Base-by-base conservation (phyloP, 371 early-diverging fungal genomes). In the Apophysomyces elegans region DNA sequence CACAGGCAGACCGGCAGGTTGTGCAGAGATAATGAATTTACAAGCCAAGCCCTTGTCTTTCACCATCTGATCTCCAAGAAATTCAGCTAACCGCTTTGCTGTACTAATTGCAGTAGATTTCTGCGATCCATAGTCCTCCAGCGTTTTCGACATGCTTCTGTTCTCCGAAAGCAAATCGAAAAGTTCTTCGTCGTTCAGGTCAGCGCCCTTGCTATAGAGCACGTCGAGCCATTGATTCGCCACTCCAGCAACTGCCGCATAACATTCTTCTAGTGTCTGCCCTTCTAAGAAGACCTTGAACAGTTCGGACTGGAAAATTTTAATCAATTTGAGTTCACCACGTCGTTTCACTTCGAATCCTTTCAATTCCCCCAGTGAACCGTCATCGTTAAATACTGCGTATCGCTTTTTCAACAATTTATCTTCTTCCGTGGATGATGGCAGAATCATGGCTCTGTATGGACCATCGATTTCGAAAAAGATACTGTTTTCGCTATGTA, bases 401-500 rank as follows among this genome's bases (percentile, higher is more conserved):
- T 99, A 99, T 12, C 99, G 89, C 81, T 99, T 99, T 75, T 99
- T 99, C 54, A 99, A 83, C 41, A 97, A 79, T 76, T 96, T 98
- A 75, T 98, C 98, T 72, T 95, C 99, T 69, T 96, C 96, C 36
- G 94, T 96, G 39, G 99, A 97, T 5, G 99, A 84, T 9, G 99
- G 99, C 58, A 99, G 74, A 60, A 99, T 94, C 99, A 99, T 99
- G 26, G 99, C 99, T 37, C 93, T 91, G 76, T 99, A 99, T 11
- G 99, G 99, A 6, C 99, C 99, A 74, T 99, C 99, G 46, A 99
- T 97, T 81, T 99, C 99, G 72, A 99, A 99, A 69, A 96, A 96
- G 61, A 99, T 99, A 77, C 93, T 92, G 85, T 99, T 99, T 66
- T 99, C 98, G 59, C 88, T 87, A 56, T 82, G 86, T 5, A 84